Evolutionary conservation across 495 filamentous ascomycete genomes (phyloP).

Genomic region (Saxophila tyrrhenica): DNA sequence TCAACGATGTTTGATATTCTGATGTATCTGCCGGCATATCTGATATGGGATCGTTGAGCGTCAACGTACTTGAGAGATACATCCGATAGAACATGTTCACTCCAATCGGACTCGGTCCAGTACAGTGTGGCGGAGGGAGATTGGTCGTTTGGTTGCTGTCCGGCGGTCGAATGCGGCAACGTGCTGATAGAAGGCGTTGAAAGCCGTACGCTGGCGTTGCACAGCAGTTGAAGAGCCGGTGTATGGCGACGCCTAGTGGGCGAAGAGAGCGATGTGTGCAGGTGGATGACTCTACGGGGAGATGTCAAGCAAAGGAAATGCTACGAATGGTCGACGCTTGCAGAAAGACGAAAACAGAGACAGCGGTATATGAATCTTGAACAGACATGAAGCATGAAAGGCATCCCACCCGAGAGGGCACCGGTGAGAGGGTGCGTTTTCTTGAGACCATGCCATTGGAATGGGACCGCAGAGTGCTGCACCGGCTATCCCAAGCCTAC

Average conservation of each 20-base stretch:
- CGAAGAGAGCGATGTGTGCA: background rate
- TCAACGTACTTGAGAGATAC: constrained; percentile 53
- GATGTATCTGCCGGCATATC: background rate
- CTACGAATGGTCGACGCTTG: background rate
- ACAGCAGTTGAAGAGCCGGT: constrained; percentile 9
- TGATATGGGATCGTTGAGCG: background rate
- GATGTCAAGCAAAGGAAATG: background rate
- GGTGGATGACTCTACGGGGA: background rate
- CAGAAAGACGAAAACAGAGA: background rate
- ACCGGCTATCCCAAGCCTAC: background rate
- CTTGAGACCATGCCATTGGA: background rate
- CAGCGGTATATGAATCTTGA: constrained; percentile 5
- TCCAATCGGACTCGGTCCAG: background rate
- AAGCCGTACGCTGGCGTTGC: constrained; percentile 5
- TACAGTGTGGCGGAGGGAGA: background rate
- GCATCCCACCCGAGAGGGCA: constrained; percentile 12
- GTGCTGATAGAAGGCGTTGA: constrained; percentile 5
- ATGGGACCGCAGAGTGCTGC: background rate
- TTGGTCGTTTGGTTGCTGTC: background rate
- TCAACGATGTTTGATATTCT: background rate
- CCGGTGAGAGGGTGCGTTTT: constrained; percentile 11
- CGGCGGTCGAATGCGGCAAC: constrained; percentile 11
- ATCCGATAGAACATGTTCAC: constrained; percentile 53
- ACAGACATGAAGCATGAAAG: constrained; percentile 16
- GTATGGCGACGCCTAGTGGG: background rate